Evolutionary conservation across 208 protist genomes (phyloP).

Genomic region (Trypanosoma lewisi): DNA sequence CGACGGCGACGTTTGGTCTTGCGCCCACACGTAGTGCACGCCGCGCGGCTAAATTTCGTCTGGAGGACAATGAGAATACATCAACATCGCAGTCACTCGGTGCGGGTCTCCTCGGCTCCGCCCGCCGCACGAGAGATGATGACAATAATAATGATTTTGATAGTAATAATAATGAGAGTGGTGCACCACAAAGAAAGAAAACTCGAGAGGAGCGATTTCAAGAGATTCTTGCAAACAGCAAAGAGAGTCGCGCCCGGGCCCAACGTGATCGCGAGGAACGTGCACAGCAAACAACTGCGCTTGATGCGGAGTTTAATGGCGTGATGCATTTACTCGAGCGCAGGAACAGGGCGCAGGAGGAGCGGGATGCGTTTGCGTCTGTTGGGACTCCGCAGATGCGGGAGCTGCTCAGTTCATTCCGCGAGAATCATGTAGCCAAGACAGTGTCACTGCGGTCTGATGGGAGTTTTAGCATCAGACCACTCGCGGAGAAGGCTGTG

Average conservation of each 20-base stretch:
- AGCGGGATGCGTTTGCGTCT: slow-evolving; percentile 48
- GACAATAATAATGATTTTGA: slow-evolving; percentile 17
- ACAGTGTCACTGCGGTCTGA: slow-evolving; percentile 39
- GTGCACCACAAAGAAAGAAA: slow-evolving; percentile 33
- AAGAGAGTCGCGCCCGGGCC: slow-evolving; percentile 46
- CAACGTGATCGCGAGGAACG: slow-evolving; percentile 69
- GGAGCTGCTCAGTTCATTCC: slow-evolving; percentile 36
- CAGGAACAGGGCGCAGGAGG: slow-evolving; percentile 63
- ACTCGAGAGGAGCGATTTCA: slow-evolving; percentile 61
- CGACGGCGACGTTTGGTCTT: slow-evolving; percentile 25
- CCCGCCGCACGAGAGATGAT: slow-evolving; percentile 6
- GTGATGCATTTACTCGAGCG: slow-evolving; percentile 68
- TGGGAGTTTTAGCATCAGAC: slow-evolving; percentile 38
- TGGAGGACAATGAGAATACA: slow-evolving; percentile 8
- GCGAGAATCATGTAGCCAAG: slow-evolving; percentile 41
- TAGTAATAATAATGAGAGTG: slow-evolving; percentile 16
- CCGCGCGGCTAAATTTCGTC: slow-evolving; percentile 32
- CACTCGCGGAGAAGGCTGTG: slow-evolving; percentile 9
- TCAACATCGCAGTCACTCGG: slow-evolving; percentile 16
- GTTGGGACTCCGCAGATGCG: slow-evolving; percentile 64
- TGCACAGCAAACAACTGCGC: slow-evolving; percentile 48
- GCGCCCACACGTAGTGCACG: slow-evolving; percentile 31
- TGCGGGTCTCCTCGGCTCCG: slow-evolving; percentile 17
- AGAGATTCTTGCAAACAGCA: slow-evolving; percentile 66
- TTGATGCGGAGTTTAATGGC: slow-evolving; percentile 66